Evolutionary conservation across 441 rosid genomes (phyloP).

Genomic region (Aquilaria agallochum): DNA sequence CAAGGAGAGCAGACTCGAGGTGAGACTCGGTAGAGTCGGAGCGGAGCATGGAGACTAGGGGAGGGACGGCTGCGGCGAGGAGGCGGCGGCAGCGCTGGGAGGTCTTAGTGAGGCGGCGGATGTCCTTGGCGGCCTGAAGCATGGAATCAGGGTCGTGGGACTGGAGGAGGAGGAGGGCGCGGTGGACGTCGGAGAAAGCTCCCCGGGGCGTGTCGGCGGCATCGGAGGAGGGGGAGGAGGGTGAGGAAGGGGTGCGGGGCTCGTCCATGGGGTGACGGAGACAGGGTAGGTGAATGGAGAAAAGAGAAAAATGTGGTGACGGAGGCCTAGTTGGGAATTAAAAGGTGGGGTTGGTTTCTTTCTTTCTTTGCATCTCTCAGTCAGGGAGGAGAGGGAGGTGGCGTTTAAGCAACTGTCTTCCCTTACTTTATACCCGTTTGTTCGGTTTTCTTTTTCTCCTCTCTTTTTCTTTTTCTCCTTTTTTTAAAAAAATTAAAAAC

Average conservation of each 20-base stretch:
- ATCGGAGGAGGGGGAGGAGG: conserved; percentile 32
- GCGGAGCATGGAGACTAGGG: conserved; percentile 81
- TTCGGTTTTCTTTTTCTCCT: background rate
- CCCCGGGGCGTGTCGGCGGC: conserved; percentile 42
- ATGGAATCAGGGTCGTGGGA: conserved; percentile 48
- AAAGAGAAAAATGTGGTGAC: conserved; percentile 10
- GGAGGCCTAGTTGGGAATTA: conserved; percentile 12
- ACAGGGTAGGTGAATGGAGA: conserved; percentile 17
- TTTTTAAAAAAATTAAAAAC: background rate
- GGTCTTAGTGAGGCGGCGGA: conserved; percentile 88
- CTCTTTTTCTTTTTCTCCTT: background rate
- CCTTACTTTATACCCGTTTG: conserved; percentile 7
- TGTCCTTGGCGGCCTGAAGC: conserved; percentile 75
- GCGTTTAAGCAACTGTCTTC: conserved; percentile 50
- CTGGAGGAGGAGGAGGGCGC: conserved; percentile 47
- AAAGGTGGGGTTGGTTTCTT: background rate
- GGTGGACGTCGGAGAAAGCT: conserved; percentile 36
- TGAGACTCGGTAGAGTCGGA: conserved; percentile 37
- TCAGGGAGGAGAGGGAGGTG: conserved; percentile 13
- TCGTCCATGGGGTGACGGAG: conserved; percentile 20
- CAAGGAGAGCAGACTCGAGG: conserved; percentile 74
- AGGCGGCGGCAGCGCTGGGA: conserved; percentile 83
- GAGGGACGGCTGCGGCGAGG: conserved; percentile 53
- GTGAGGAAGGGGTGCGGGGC: conserved; percentile 28
- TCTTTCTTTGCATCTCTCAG: background rate